Evolutionary conservation across 371 early-diverging fungal genomes (phyloP).

Genomic region (Mortierella polycephala): DNA sequence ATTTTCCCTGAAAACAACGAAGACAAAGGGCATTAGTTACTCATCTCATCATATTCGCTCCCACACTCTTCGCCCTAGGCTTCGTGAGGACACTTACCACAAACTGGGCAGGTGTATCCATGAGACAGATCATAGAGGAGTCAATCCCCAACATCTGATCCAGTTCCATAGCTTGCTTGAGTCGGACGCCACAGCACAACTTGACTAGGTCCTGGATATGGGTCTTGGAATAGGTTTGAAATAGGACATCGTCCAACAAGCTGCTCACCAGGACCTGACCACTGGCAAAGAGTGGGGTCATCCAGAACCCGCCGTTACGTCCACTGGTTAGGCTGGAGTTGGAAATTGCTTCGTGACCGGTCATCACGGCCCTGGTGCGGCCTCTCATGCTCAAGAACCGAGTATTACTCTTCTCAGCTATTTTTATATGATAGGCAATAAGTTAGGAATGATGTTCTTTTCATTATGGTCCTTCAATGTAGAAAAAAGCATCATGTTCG

Average conservation of each 20-base stretch:
- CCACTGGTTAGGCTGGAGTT: not conserved
- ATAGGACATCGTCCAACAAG: slow-evolving; percentile 58
- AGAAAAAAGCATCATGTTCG: not conserved
- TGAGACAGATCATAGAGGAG: slow-evolving; percentile 53
- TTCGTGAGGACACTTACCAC: slow-evolving; percentile 27
- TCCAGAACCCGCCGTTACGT: slow-evolving; percentile 19
- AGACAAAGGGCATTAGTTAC: not conserved
- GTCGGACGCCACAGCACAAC: slow-evolving; percentile 61
- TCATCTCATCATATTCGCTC: too few relatives aligned
- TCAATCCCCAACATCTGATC: slow-evolving; percentile 47
- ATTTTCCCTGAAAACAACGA: slow-evolving; percentile 34
- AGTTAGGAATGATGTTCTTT: not conserved
- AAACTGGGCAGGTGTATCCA: slow-evolving; percentile 51
- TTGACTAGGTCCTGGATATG: slow-evolving; percentile 64
- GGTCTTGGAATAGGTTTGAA: slow-evolving; percentile 61
- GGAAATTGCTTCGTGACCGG: not conserved
- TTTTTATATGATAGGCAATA: too few relatives aligned
- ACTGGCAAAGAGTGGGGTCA: slow-evolving; percentile 61
- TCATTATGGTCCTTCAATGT: not conserved
- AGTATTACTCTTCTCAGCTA: slow-evolving; percentile 59
- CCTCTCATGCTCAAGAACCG: slow-evolving; percentile 57
- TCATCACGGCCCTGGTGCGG: not conserved
- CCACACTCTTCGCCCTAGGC: too few relatives aligned
- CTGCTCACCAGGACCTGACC: slow-evolving; percentile 61
- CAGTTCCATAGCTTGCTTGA: slow-evolving; percentile 47